A percentile compares a stretch with the other conserved stretches of the same genome.
These are phyloP conservation scores for Fusarium robinianum DNA, from an alignment of 2,329 filamentous ascomycete genomes.

Conservation along the genomic window DNA sequence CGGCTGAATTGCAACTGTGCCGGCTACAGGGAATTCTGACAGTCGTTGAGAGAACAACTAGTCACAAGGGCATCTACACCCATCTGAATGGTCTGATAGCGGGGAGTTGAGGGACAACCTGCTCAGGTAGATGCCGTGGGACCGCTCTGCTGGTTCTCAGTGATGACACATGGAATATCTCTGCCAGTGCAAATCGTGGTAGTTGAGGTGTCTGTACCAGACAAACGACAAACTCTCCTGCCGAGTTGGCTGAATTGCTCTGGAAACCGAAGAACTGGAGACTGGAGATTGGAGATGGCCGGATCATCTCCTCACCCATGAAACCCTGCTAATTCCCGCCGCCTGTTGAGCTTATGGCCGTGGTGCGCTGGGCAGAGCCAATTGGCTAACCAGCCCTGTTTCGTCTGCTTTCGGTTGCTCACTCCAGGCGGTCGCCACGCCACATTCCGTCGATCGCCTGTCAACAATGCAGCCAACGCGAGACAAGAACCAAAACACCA, in stretches of 20 bases:
- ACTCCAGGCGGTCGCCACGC: conserved; percentile 1
- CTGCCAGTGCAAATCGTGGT: conserved; percentile 1
- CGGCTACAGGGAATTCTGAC: conserved; percentile 10
- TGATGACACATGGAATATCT: conserved; percentile 1
- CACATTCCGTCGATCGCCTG: too few relatives aligned
- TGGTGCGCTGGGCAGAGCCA: conserved; percentile 15
- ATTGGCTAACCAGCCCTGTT: conserved; percentile 26
- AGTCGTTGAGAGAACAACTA: conserved; percentile 9
- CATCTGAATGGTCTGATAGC: conserved; percentile 23
- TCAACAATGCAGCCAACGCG: too few relatives aligned
- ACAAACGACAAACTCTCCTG: too few relatives aligned
- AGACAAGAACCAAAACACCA: conserved; percentile 18
- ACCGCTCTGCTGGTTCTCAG: conserved; percentile 29
- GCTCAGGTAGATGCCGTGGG: conserved; percentile 22
- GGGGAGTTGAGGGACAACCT: conserved; percentile 16
- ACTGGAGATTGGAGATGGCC: conserved; percentile 20
- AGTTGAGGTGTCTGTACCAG: too few relatives aligned
- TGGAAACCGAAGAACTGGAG: conserved; percentile 23
- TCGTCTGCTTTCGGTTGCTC: conserved; percentile 24
- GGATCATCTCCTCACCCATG: conserved; percentile 24
- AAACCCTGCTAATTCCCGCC: too few relatives aligned
- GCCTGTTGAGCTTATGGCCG: background rate
- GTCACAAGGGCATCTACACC: conserved; percentile 24
- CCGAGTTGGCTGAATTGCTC: conserved; percentile 17
- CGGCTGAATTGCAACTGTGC: conserved; percentile 6